These are phyloP conservation scores for Exobasidium cylindrosporum DNA, from an alignment of 1,284 basidiomycete genomes.

Conservation along the genomic window DNA sequence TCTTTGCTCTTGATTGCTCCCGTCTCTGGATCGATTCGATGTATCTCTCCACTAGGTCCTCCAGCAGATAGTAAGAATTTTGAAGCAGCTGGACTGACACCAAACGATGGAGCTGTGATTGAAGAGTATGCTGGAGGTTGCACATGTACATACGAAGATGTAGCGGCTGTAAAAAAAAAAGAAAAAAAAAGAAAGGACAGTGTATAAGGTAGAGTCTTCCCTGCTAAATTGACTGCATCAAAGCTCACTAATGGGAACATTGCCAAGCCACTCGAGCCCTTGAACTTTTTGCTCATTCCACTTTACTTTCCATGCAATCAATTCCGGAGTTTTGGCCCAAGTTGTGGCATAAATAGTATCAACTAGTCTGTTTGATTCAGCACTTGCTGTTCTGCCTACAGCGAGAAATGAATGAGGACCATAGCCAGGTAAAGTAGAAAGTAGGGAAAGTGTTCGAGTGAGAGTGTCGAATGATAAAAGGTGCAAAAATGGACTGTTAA, in stretches of 20 bases:
- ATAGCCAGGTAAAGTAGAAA: conserved; percentile 14
- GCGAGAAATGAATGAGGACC: conserved; percentile 45
- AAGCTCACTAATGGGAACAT: conserved; percentile 19
- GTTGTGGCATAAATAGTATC: conserved; percentile 43
- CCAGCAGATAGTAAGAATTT: conserved; percentile 37
- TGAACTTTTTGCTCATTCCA: conserved; percentile 5
- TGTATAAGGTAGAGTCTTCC: too few relatives aligned
- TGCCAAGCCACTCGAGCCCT: conserved; percentile 17
- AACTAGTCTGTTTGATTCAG: neutral
- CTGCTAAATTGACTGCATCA: neutral
- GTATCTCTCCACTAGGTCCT: conserved; percentile 48
- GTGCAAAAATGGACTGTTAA: conserved; percentile 38
- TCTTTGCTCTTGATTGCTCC: conserved; percentile 26
- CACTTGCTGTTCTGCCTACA: conserved; percentile 14
- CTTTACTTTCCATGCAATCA: conserved; percentile 37
- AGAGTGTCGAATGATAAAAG: conserved; percentile 35
- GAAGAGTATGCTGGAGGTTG: conserved; percentile 30
- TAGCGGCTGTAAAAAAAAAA: conserved; percentile 33
- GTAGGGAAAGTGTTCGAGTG: conserved; percentile 19
- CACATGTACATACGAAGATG: conserved; percentile 42
- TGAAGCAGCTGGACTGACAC: conserved; percentile 16
- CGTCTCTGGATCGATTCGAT: conserved; percentile 22
- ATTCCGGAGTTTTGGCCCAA: conserved; percentile 25
- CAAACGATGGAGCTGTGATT: conserved; percentile 30
- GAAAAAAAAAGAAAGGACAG: neutral